Evolutionary conservation across 2,329 filamentous ascomycete species (phyloP).

Genomic region (Nigrospora osmanthi): DNA sequence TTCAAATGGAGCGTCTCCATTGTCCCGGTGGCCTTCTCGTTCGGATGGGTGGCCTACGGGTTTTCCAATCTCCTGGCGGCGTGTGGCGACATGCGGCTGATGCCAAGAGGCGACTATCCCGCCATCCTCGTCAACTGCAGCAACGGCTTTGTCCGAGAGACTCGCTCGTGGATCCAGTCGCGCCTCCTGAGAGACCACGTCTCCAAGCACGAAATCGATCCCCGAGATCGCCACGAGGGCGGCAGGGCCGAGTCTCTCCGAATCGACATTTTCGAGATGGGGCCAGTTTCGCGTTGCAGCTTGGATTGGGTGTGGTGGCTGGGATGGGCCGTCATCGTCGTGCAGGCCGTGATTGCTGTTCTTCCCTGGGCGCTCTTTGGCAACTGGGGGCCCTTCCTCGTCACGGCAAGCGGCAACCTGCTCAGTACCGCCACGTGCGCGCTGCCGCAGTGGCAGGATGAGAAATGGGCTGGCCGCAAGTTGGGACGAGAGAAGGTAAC

Average conservation of each 20-base stretch:
- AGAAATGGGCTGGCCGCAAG: too few species aligned
- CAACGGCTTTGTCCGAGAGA: slow-evolving; percentile 5
- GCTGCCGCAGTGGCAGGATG: too few species aligned
- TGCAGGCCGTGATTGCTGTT: too few species aligned
- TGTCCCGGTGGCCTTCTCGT: slow-evolving; percentile 10
- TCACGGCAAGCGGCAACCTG: too few species aligned
- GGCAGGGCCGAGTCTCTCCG: slow-evolving; percentile 1
- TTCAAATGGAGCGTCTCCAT: neutral
- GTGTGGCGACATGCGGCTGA: slow-evolving; percentile 7
- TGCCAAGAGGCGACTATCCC: slow-evolving; percentile 4
- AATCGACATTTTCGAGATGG: slow-evolving; percentile 5
- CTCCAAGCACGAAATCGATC: neutral
- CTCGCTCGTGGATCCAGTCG: slow-evolving; percentile 8
- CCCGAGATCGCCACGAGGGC: neutral
- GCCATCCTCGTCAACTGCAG: slow-evolving; percentile 6
- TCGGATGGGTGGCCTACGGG: slow-evolving; percentile 10
- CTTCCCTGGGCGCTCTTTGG: too few species aligned
- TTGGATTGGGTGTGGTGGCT: too few species aligned
- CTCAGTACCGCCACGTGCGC: too few species aligned
- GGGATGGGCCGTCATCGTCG: too few species aligned
- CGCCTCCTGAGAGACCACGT: slow-evolving; percentile 9
- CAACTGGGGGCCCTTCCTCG: too few species aligned
- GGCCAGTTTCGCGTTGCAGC: neutral
- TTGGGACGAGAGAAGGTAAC: slow-evolving; percentile 3
- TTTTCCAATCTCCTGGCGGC: slow-evolving; percentile 7